These are phyloP conservation scores for Rhizoctonia solani DNA, from an alignment of 1,284 basidiomycete genomes.

Conservation along the genomic window DNA sequence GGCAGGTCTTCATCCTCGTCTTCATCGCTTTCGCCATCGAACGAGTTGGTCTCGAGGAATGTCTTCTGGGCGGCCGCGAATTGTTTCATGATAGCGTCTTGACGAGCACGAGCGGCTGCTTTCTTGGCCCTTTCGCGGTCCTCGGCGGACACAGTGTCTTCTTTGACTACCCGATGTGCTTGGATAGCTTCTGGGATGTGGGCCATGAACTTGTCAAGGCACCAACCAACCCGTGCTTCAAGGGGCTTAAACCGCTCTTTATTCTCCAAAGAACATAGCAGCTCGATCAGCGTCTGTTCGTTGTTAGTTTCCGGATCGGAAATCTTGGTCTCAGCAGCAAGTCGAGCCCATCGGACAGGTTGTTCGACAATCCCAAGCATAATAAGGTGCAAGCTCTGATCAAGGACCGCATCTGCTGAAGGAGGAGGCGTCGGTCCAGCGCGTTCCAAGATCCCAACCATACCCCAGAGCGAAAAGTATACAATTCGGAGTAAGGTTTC, in stretches of 20 bases:
- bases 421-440: conserved; percentile 59
- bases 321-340: conserved; percentile 59
- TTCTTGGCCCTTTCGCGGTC: conserved; percentile 69
- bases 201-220: conserved; percentile 63
- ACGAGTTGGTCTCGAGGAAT: conserved; percentile 78
- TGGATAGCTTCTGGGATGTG: conserved; percentile 61
- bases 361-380: conserved; percentile 82
- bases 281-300: conserved; percentile 55
- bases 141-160: conserved; percentile 41
- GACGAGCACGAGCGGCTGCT: conserved; percentile 78
- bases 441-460: conserved; percentile 60
- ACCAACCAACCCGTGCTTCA: conserved; percentile 72
- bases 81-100: conserved; percentile 88
- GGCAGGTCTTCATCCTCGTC: conserved; percentile 50
- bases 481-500: conserved; percentile 73
- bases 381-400: conserved; percentile 82
- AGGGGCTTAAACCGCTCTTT: conserved; percentile 74
- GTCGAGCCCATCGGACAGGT: conserved; percentile 61
- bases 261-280: conserved; percentile 76
- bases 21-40: conserved; percentile 53
- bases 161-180: conserved; percentile 52
- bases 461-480: conserved; percentile 74
- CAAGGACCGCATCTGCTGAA: conserved; percentile 84
- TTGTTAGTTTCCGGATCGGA: conserved; percentile 54
- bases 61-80: conserved; percentile 90